phyloP scores from a whole-genome alignment of 2,329 filamentous ascomycete genomes.

The Daldinia sp. region DNA sequence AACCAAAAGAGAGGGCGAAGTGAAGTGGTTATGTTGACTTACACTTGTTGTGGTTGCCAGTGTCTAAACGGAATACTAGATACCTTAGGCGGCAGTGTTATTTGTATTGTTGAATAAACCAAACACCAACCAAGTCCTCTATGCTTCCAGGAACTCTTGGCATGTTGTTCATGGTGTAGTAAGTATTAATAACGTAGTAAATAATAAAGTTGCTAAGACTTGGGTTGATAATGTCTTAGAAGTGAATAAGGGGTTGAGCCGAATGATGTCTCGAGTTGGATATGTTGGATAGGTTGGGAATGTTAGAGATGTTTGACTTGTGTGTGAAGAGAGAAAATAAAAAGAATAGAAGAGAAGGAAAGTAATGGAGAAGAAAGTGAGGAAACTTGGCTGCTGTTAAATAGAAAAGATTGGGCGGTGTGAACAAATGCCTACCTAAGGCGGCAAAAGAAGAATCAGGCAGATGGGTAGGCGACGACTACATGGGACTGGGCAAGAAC shows the following conservation, averaged over 20 bases:
- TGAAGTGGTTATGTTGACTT: neutral
- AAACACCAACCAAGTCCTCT: neutral
- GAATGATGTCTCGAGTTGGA: neutral
- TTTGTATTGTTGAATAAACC: neutral
- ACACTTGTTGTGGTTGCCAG: neutral
- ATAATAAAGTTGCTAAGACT: neutral
- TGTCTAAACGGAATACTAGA: too few relatives aligned
- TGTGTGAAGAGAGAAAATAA: neutral
- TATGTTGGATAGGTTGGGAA: neutral
- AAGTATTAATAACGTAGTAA: neutral
- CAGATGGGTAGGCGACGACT: neutral
- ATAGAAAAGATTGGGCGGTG: neutral
- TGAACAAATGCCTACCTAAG: neutral
- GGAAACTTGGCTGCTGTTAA: neutral
- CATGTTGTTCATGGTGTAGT: neutral
- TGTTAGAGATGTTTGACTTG: neutral
- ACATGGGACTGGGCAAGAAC: neutral
- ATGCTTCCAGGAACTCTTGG: neutral
- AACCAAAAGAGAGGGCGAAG: neutral
- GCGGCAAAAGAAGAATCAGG: neutral
- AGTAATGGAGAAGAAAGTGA: neutral
- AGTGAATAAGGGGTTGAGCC: neutral
- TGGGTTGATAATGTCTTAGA: neutral
- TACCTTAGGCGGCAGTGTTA: neutral
- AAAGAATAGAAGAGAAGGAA: neutral